Conservation (phyloP, 2,329 filamentous ascomycete species). For the Endothia cerciana region DNA sequence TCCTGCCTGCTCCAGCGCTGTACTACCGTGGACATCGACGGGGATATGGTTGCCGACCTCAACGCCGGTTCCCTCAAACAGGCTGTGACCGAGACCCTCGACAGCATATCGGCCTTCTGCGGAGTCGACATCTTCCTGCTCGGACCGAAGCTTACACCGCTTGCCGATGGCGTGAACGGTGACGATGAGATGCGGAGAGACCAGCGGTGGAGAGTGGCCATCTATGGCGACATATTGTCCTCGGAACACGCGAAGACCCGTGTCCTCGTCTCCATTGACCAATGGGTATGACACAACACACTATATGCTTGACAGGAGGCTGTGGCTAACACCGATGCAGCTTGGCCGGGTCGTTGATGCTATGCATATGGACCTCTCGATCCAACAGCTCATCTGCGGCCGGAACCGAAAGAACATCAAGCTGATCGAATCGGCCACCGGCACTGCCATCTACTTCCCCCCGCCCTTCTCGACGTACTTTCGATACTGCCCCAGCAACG, state of each 20-base stretch:
- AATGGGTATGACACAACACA: constrained; percentile 64
- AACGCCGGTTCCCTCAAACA: constrained; percentile 70
- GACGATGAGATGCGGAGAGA: constrained; percentile 84
- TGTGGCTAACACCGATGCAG: constrained; percentile 49
- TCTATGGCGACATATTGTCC: constrained; percentile 94
- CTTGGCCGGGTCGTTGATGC: constrained; percentile 76
- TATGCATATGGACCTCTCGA: constrained; percentile 79
- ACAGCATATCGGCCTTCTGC: constrained; percentile 83
- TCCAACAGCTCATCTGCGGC: constrained; percentile 91
- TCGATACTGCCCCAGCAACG: constrained; percentile 83
- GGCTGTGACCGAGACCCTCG: constrained; percentile 80
- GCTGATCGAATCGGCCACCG: constrained; percentile 91
- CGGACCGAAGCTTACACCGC: constrained; percentile 82
- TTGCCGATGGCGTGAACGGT: constrained; percentile 74
- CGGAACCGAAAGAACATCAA: constrained; percentile 97
- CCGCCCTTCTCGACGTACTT: constrained; percentile 91
- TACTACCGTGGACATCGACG: constrained; percentile 91
- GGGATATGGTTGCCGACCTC: constrained; percentile 81
- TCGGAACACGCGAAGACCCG: constrained; percentile 97
- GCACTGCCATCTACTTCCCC: constrained; percentile 97
- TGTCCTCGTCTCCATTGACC: constrained; percentile 95
- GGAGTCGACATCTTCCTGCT: constrained; percentile 97
- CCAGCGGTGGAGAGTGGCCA: constrained; percentile 87
- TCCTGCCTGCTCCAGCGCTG: constrained; percentile 66
- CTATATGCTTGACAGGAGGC: neutral